phyloP scores from a whole-genome alignment of 305 asterid genomes.

The Solanum chacoense region DNA sequence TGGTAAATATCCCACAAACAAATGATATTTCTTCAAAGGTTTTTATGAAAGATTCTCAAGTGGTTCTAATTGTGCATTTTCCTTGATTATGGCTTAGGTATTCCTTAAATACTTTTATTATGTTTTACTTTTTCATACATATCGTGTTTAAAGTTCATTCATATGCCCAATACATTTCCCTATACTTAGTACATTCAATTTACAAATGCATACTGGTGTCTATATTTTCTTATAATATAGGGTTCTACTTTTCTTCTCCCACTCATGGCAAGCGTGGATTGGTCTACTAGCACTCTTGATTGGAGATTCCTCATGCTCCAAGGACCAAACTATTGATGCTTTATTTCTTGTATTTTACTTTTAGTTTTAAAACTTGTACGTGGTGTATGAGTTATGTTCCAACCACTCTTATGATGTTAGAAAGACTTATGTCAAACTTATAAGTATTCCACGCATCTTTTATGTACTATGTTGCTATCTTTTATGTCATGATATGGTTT shows the following conservation, averaged over 20 bases:
- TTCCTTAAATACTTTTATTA: not conserved
- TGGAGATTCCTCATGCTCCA: not conserved
- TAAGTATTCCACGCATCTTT: not conserved
- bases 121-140: not conserved
- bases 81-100: not conserved
- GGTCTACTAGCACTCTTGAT: not conserved
- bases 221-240: not conserved
- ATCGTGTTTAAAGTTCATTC: not conserved
- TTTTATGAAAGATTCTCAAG: not conserved
- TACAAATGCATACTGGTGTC: not conserved
- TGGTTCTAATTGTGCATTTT: not conserved
- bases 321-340: not conserved
- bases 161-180: not conserved
- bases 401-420: not conserved
- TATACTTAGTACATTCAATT: not conserved
- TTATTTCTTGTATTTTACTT: no score
- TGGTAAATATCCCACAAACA: not conserved
- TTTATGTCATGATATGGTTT: not conserved
- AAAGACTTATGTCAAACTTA: not conserved
- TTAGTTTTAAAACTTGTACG: not conserved
- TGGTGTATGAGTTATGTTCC: not conserved
- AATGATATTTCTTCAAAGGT: not conserved
- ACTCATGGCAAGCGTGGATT: not conserved
- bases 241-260: not conserved
- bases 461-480: not conserved